A percentile compares a stretch with the other conserved stretches of the same genome.
Conservation (phyloP, 2,329 filamentous ascomycete species). For the Trichophaea hybrida region DNA sequence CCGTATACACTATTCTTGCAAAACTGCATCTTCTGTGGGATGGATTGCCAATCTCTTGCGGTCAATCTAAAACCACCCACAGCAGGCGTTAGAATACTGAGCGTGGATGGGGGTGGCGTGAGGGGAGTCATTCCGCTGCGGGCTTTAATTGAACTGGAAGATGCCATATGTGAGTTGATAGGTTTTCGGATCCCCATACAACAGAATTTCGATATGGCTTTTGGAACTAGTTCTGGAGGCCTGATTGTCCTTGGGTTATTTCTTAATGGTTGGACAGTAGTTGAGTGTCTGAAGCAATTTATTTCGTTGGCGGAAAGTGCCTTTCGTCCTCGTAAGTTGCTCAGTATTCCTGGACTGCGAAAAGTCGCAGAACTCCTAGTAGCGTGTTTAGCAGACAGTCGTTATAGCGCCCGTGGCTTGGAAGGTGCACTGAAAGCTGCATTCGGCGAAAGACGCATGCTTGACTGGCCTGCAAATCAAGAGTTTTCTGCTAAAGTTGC, state of each 20-base stretch:
- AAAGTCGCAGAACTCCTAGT: not conserved
- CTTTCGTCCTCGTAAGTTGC: slow-evolving; percentile 4
- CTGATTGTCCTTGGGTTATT: slow-evolving; percentile 7
- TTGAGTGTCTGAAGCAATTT: slow-evolving; percentile 3
- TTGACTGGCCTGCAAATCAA: not conserved
- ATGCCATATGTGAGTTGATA: not conserved
- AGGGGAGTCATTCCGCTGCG: slow-evolving; percentile 6
- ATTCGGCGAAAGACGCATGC: not conserved
- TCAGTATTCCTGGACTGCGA: not conserved
- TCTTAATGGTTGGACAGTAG: slow-evolving; percentile 5
- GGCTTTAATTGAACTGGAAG: slow-evolving; percentile 3
- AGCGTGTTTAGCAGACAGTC: not conserved
- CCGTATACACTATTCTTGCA: not conserved
- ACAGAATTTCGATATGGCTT: slow-evolving; percentile 5
- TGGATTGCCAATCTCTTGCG: not conserved
- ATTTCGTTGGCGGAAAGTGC: slow-evolving; percentile 1
- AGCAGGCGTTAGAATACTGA: slow-evolving; percentile 8
- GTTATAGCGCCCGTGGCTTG: not conserved
- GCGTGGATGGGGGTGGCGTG: slow-evolving; percentile 8
- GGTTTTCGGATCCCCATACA: slow-evolving; percentile 2
- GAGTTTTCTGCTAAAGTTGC: slow-evolving; percentile 6
- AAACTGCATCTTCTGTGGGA: slow-evolving; percentile 5
- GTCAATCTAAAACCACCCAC: slow-evolving; percentile 7
- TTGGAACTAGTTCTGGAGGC: slow-evolving; percentile 8
- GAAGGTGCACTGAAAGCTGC: not conserved